Evolutionary conservation across 768 basidiomycete genomes (phyloP).

Genomic region (Omphalotus guepiniiformis): DNA sequence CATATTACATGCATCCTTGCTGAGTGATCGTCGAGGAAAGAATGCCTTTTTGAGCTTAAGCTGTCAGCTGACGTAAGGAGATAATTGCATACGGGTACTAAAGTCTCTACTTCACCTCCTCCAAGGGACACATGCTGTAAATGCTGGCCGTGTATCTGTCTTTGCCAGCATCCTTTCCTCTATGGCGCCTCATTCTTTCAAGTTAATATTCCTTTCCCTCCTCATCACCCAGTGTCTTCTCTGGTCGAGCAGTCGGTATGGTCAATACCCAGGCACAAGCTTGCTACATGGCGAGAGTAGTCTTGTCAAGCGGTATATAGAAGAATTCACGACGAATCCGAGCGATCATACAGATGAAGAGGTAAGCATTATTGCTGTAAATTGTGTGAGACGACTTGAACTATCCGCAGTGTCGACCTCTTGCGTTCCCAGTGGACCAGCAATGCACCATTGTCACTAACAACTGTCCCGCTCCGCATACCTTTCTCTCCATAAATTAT

Average conservation of each 20-base stretch:
- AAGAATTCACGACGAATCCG: conserved; percentile 26
- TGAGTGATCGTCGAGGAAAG: too few relatives aligned
- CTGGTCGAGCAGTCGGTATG: conserved; percentile 60
- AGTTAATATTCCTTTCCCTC: conserved; percentile 45
- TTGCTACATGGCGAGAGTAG: conserved; percentile 25
- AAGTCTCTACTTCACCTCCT: too few relatives aligned
- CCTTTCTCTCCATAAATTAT: conserved; percentile 70
- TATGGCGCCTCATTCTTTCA: conserved; percentile 48
- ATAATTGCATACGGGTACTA: too few relatives aligned
- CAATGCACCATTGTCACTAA: conserved; percentile 66
- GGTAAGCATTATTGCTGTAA: conserved; percentile 20
- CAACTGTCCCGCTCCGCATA: conserved; percentile 53
- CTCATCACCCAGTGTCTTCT: conserved; percentile 57
- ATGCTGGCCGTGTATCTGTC: neutral
- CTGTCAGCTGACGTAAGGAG: too few relatives aligned
- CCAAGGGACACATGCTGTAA: too few relatives aligned
- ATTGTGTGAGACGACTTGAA: neutral
- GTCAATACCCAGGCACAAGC: conserved; percentile 24
- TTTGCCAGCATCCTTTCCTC: neutral
- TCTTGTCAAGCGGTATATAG: conserved; percentile 40
- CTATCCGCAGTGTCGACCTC: conserved; percentile 57
- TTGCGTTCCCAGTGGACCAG: conserved; percentile 42
- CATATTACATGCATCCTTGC: too few relatives aligned
- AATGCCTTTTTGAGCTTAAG: too few relatives aligned
- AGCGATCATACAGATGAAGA: conserved; percentile 17